phyloP scores from a whole-genome alignment of 306 rosid genomes.

The Cucumis cinereus region DNA sequence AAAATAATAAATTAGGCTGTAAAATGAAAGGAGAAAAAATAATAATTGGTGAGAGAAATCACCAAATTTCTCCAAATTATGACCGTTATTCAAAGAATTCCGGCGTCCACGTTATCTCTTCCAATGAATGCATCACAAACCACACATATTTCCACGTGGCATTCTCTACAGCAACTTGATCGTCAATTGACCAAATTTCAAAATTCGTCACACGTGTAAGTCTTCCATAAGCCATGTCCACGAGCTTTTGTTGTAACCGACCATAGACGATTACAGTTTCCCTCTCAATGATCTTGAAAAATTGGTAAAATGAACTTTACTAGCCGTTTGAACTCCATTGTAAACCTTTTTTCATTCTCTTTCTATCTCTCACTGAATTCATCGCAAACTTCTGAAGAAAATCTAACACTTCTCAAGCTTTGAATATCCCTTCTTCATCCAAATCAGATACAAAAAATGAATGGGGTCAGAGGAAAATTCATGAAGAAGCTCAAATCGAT shows the following conservation, averaged over 20 bases:
- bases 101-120: background rate
- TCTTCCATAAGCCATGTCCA: background rate
- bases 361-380: background rate
- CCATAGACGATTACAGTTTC: background rate
- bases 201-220: background rate
- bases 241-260: background rate
- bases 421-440: background rate
- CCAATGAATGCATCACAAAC: background rate
- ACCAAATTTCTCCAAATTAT: background rate
- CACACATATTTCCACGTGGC: background rate
- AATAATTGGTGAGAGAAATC: background rate
- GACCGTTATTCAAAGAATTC: constrained; percentile 4
- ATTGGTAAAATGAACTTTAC: constrained; percentile 4
- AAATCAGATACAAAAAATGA: constrained; percentile 22
- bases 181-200: background rate
- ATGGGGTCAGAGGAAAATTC: constrained; percentile 58
- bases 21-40: background rate
- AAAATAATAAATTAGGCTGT: background rate
- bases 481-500: constrained; percentile 79
- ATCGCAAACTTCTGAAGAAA: background rate
- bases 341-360: background rate
- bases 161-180: background rate
- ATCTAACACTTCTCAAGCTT: background rate
- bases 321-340: constrained; percentile 35
- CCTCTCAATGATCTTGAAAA: constrained; percentile 10